Percentiles rank a stretch among this genome's conserved stretches.
phyloP scores from a whole-genome alignment of 345 rosid species.

The Dovyalis caffra region DNA sequence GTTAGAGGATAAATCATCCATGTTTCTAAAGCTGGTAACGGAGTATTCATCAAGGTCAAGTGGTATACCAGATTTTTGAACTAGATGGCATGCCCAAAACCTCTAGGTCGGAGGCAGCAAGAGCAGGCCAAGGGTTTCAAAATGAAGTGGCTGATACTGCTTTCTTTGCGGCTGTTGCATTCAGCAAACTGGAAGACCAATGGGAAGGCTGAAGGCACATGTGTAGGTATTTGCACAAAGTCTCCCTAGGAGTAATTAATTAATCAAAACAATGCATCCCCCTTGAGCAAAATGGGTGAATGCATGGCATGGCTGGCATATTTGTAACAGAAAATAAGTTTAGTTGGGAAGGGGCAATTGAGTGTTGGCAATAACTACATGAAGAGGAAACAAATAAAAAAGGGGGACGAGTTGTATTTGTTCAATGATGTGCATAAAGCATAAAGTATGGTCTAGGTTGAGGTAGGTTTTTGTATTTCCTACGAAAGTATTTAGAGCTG shows the following conservation, averaged over 20 bases:
- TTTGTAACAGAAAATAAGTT: constrained; percentile 16
- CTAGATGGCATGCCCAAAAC: constrained; percentile 25
- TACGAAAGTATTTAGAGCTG: constrained; percentile 30
- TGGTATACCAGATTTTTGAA: constrained; percentile 83
- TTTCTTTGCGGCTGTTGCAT: constrained; percentile 15
- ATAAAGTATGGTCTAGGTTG: constrained; percentile 29
- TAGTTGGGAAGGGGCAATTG: background rate
- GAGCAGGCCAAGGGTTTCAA: constrained; percentile 10
- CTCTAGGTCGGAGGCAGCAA: constrained; percentile 13
- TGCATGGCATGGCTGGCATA: constrained; percentile 13
- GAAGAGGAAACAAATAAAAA: background rate
- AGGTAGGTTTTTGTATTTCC: constrained; percentile 5
- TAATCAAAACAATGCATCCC: constrained; percentile 20
- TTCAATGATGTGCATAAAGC: constrained; percentile 32
- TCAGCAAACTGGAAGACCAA: constrained; percentile 13
- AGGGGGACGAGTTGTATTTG: constrained; percentile 13
- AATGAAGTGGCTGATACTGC: constrained; percentile 20
- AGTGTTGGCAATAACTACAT: background rate
- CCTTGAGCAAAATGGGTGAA: too few relatives aligned
- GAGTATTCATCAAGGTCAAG: constrained; percentile 94
- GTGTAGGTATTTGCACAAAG: constrained; percentile 8
- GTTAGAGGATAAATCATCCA: constrained; percentile 87
- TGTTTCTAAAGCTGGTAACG: constrained; percentile 85
- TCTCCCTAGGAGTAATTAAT: constrained; percentile 10
- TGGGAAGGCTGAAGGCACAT: constrained; percentile 3